Conservation (phyloP, 2,329 filamentous ascomycete genomes). For the Paraphaeosphaeria sporulosa region DNA sequence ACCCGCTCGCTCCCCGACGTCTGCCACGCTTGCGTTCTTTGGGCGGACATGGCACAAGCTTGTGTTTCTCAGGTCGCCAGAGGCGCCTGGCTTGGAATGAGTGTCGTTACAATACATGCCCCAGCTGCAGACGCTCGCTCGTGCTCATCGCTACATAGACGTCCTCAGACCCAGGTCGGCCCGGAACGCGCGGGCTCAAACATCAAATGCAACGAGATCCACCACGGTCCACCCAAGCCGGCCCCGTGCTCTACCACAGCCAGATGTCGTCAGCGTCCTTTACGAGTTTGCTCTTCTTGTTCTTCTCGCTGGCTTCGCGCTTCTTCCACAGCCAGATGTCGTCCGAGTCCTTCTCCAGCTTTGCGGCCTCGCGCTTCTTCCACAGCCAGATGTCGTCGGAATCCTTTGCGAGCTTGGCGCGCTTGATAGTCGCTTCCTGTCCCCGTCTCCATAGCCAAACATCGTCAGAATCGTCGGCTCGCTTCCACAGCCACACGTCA, state of each 20-base stretch:
- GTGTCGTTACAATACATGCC: constrained; percentile 15
- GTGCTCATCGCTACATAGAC: constrained; percentile 40
- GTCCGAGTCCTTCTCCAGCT: constrained; percentile 6
- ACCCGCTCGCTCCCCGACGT: too few relatives aligned
- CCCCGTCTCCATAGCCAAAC: constrained; percentile 7
- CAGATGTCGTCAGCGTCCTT: constrained; percentile 9
- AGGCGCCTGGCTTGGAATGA: constrained; percentile 49
- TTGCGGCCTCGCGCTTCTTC: constrained; percentile 9
- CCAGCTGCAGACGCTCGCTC: too few relatives aligned
- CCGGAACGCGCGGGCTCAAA: too few relatives aligned
- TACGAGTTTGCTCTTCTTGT: constrained; percentile 6
- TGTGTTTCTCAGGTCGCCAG: constrained; percentile 55
- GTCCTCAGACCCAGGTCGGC: too few relatives aligned
- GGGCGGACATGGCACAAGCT: constrained; percentile 48
- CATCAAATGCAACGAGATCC: too few relatives aligned
- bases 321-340: constrained; percentile 10
- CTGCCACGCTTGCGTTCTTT: constrained; percentile 40
- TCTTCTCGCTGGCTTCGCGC: constrained; percentile 3
- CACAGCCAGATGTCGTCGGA: constrained; percentile 6
- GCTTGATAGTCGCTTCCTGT: constrained; percentile 2
- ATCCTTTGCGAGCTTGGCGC: constrained; percentile 6
- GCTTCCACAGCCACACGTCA: constrained; percentile 10
- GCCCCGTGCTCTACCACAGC: neutral
- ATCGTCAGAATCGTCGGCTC: constrained; percentile 3
- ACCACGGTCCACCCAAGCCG: neutral